Base-by-base conservation (phyloP, 805 yeast species). In the Gaillardinia entomophila region DNA sequence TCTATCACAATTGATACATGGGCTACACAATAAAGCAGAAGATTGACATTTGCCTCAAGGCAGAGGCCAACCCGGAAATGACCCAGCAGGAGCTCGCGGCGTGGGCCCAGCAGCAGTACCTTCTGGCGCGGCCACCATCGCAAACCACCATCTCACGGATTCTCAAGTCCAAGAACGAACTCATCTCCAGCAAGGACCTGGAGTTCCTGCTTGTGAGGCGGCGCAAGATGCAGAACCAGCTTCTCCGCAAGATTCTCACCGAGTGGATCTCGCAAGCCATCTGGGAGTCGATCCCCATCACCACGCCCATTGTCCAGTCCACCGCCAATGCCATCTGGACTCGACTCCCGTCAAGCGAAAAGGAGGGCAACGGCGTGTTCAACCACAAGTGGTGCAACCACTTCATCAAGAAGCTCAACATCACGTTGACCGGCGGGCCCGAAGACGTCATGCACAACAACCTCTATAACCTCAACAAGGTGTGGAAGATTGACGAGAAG, bases 191-290 rank as follows among this genome's bases (percentile, higher is more conserved):
- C 18, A 71, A 71, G 41, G 73, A 71, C 30, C 66, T 64, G 40
- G 82, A 66, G 51, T 75, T 66, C 53, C 70, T 49, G 55, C 59
- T 67, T 38, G 70, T 71, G 10, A 50, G 78, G 33, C 55, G 82
- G 33, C 53, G 82, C 23, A 75, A 73, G 35, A 74, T 75, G n/a
- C 53, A 68, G 30, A 75, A 75, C 42, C 70, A 74, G 8, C 48
- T 79, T 16, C 61, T 79, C 11, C 55, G 83, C 24, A 67, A 69
- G 28, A 76, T 79, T n/a, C 51, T 79, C 27, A 70, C 76, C n/a
- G 84, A 79, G 48, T 79, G 84, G 84, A 73, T 78, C 26, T 68
- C 79, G 0, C 84, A 78, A 48, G 74, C 79, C 16, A 69, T 71
- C 2, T 79, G 85, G 84, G 79, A 75, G 46, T 73, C 70, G 30